Base-by-base conservation (phyloP, 495 filamentous ascomycete genomes). In the Penicillium subrubescens region DNA sequence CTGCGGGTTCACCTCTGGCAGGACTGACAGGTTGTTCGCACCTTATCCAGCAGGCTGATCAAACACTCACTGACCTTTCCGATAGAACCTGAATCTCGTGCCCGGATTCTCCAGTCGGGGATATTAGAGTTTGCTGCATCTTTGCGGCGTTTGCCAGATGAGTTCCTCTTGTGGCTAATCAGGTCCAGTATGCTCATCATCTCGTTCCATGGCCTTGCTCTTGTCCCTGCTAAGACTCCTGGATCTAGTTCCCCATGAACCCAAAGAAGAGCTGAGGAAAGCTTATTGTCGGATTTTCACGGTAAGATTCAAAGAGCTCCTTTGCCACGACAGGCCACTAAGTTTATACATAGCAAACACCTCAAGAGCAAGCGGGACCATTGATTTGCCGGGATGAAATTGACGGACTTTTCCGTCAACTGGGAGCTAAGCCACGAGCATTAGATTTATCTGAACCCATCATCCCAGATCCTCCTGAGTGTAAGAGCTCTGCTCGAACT, bases 121-220 rank as follows among this genome's bases (percentile, higher is more conserved):
- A 82, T 88, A 60, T 78, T 89, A 1, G 84, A 86, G 64, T 82
- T 87, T 62, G 83, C 90, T 21, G 78, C 89, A 31, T 71, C 71
- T 19, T 82, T 81, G 60, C 75, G 79, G 39, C 75, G 74, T 15
- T 76, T 95, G 7, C 88, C 93, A 2, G 86, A 93, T 57, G 87
- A 92, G 60, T 68, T 96, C 21, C 81, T 92, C 25, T 54, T 80
- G 21, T 97, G 93, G 93, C 83, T 94, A 3, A 77, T 96, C 12
- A 78, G 87, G 44, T 87, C 92, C 64, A 69, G 86, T 86, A 62
- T 39, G 79, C 73, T 31, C 8, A 23, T 19, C 2, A 5, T 3
- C 53, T 56, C 21, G 29, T 12, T 19, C 37, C 0, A 19, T 8
- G 3, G 25, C 44, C 29, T 17, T 23, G 15, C n/a, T 46, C 29